Conservation (phyloP, 2,329 filamentous ascomycete species). For the Sclerotinia sclerotiorum region DNA sequence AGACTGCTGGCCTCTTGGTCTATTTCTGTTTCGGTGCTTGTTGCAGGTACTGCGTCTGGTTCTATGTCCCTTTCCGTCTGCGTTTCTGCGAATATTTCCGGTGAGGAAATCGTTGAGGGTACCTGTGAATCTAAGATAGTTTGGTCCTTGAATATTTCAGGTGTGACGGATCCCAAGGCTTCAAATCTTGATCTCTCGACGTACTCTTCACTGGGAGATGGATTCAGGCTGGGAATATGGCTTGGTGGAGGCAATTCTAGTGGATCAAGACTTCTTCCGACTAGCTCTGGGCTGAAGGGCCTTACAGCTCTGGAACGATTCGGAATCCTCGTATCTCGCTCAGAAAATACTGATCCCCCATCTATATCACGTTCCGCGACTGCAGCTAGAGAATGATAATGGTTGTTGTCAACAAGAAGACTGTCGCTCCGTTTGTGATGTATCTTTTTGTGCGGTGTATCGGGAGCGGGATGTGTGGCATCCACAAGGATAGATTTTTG, state of each 20-base stretch:
- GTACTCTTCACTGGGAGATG: conserved; percentile 12
- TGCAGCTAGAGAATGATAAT: conserved; percentile 59
- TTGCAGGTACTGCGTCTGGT: too few species aligned
- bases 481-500: conserved; percentile 64
- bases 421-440: conserved; percentile 54
- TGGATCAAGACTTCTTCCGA: conserved; percentile 31
- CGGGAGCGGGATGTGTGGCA: conserved; percentile 41
- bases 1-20: conserved; percentile 10
- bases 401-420: conserved; percentile 52
- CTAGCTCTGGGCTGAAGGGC: conserved; percentile 56
- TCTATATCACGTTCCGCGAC: conserved; percentile 41
- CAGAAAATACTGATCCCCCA: conserved; percentile 55
- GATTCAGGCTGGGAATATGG: neutral
- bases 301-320: conserved; percentile 55
- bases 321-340: conserved; percentile 43
- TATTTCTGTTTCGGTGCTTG: neutral
- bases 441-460: conserved; percentile 23
- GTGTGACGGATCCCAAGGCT: conserved; percentile 7
- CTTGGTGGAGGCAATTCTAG: conserved; percentile 25
- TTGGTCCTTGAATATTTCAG: conserved; percentile 12
- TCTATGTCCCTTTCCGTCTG: neutral
- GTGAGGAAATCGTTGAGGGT: neutral
- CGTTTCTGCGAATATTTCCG: neutral
- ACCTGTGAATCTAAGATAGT: conserved; percentile 12
- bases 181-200: conserved; percentile 5